phyloP scores from a whole-genome alignment of 495 filamentous ascomycete genomes.

The Hypomontagnella submonticulosa region DNA sequence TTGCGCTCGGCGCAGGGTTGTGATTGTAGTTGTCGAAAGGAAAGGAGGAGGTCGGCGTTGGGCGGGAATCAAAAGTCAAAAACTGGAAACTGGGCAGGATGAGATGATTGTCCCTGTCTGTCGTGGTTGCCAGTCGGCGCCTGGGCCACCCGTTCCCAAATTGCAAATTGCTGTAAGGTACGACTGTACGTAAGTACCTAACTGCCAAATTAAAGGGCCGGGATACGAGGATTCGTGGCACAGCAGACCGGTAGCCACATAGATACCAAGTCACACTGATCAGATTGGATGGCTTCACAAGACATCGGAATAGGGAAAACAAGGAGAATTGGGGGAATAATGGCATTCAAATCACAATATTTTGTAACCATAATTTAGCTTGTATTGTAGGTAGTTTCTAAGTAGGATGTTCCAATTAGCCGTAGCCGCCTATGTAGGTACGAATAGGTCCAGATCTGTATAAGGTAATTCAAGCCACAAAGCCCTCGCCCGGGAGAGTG shows the following conservation, averaged over 20 bases:
- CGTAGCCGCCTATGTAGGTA: too few species aligned
- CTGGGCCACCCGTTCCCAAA: conserved; percentile 29
- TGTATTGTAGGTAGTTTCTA: too few species aligned
- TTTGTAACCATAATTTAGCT: too few species aligned
- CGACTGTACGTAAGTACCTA: conserved; percentile 7
- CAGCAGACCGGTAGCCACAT: not conserved
- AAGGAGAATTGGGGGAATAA: conserved; percentile 4
- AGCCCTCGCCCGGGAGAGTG: too few species aligned
- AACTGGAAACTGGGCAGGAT: conserved; percentile 20
- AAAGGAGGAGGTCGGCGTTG: conserved; percentile 26
- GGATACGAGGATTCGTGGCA: conserved; percentile 26
- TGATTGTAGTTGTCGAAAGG: conserved; percentile 36
- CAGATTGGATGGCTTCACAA: conserved; percentile 13
- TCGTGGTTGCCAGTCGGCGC: conserved; percentile 23
- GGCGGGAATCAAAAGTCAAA: conserved; percentile 34
- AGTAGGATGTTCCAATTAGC: too few species aligned
- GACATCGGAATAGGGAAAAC: conserved; percentile 4
- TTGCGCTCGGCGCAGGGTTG: conserved; percentile 48
- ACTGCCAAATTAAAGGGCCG: conserved; percentile 35
- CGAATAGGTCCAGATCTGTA: too few species aligned
- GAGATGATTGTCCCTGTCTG: conserved; percentile 3
- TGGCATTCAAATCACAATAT: not conserved
- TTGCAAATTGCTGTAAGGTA: conserved; percentile 20
- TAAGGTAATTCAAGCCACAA: too few species aligned
- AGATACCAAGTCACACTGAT: conserved; percentile 20